Base-by-base conservation (phyloP, 1,139 yeast genomes). In the Geotrichum phurueaensis region DNA sequence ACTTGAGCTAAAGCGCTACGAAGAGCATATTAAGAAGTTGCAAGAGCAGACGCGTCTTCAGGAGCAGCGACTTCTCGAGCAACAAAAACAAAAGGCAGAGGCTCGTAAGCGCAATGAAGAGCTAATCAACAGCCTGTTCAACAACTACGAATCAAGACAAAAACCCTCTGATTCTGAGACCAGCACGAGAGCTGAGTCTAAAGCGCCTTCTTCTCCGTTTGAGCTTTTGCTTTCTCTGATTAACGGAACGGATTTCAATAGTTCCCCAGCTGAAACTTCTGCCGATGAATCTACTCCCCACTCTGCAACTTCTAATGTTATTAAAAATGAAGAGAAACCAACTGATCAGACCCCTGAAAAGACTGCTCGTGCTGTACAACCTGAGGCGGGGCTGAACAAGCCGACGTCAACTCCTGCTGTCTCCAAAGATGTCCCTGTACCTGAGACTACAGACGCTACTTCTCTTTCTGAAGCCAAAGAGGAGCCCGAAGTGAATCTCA, bases 161-260 rank as follows among this genome's bases (percentile, higher is more conserved):
- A 7, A 39, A 39, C 22, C 47, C 2, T n/a, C 20, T n/a, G 20
- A 3, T 13, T n/a, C 47, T n/a, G 47, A 39, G 20, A 3, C 47
- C 3, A n/a, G 20, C n/a, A 6, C 20, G 6, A 39, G 9, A n/a
- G 22, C 18, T 13, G 18, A n/a, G n/a, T 39, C 47, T 39, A 39
- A 39, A 2, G 12, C 22, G n/a, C 47, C 47, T n/a, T 39, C 47
- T n/a, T 39, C 47, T n/a, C 47, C 47, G 39, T 45, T 54, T 45
- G 51, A 47, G 47, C n/a, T 54, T n/a, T 31, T 47, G 27, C 50
- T 54, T n/a, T 47, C 51, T 25, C 22, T 54, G 33, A 22, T 54
- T 18, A 54, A 47, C 20, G 57, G 51, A n/a, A 39, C 47, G 20
- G 47, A 39, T 15, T 39, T 39, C 22, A n/a, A 39, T 39, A 22